These are phyloP conservation scores for Cenchrus purpureus DNA, from an alignment of 176 grass and related monocot species.

Conservation along the genomic window DNA sequence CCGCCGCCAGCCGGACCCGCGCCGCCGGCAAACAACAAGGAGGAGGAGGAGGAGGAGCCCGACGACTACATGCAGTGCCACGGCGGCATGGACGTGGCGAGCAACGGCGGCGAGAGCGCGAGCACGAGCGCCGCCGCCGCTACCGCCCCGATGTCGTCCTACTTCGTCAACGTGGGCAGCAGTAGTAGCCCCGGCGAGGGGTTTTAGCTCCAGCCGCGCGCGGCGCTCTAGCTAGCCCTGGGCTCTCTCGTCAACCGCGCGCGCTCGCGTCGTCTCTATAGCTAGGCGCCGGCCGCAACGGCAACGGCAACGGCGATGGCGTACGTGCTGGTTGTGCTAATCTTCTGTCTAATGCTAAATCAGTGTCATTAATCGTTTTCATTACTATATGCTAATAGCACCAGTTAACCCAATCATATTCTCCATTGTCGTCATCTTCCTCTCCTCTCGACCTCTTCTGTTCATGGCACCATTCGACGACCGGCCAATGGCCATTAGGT, in stretches of 20 bases:
- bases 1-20: neutral
- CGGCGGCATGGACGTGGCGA: constrained; percentile 41
- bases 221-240: neutral
- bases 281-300: neutral
- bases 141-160: constrained; percentile 48
- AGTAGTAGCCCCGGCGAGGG: constrained; percentile 65
- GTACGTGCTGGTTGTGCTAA: neutral
- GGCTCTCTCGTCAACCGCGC: neutral
- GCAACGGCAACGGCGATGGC: neutral
- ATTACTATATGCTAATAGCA: neutral
- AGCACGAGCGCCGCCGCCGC: constrained; percentile 29
- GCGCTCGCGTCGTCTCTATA: neutral
- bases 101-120: constrained; percentile 43
- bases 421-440: neutral
- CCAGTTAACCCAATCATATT: constrained; percentile 37
- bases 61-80: constrained; percentile 61
- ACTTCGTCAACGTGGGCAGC: constrained; percentile 61
- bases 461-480: neutral
- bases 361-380: neutral
- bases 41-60: constrained; percentile 10
- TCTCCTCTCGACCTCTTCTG: no score
- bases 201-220: constrained; percentile 46
- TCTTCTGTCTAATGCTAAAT: constrained; percentile 14
- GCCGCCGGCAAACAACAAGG: constrained; percentile 30
- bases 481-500: neutral